A percentile compares a stretch with the other conserved stretches of the same genome.
These are phyloP conservation scores for Pichia sp. DNA, from an alignment of 1,139 yeast species.

Conservation along the genomic window DNA sequence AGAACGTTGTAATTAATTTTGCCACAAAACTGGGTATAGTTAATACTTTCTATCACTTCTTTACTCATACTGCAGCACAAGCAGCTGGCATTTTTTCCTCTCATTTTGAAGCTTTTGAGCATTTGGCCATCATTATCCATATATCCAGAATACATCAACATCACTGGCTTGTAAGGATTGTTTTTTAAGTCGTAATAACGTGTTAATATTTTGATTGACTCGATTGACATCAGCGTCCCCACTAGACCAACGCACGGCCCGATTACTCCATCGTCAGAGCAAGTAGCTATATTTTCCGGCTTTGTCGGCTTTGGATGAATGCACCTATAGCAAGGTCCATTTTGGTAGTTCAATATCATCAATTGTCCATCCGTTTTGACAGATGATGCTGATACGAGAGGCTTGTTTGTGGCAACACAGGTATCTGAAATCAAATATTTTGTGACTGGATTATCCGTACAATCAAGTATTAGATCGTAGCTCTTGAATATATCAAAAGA, in stretches of 20 bases:
- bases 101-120: slow-evolving; percentile 73
- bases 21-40: slow-evolving; percentile 79
- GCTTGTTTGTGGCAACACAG: slow-evolving; percentile 61
- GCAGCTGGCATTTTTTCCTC: slow-evolving; percentile 62
- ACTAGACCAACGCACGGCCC: slow-evolving; percentile 94
- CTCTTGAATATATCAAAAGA: slow-evolving; percentile 58
- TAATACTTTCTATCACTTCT: slow-evolving; percentile 43
- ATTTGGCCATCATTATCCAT: slow-evolving; percentile 50
- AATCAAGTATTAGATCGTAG: slow-evolving; percentile 80
- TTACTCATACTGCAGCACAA: slow-evolving; percentile 56
- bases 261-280: slow-evolving; percentile 92
- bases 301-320: slow-evolving; percentile 90
- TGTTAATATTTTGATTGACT: slow-evolving; percentile 70
- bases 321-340: slow-evolving; percentile 93
- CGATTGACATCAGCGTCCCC: slow-evolving; percentile 87
- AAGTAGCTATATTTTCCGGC: slow-evolving; percentile 74
- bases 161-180: slow-evolving; percentile 55
- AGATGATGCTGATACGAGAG: slow-evolving; percentile 91
- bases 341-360: slow-evolving; percentile 61
- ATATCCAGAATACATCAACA: slow-evolving; percentile 69
- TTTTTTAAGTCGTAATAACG: slow-evolving; percentile 40
- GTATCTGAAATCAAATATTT: slow-evolving; percentile 86
- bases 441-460: slow-evolving; percentile 90
- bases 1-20: slow-evolving; percentile 46
- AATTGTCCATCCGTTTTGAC: slow-evolving; percentile 89